These are phyloP conservation scores for Knufia petricola DNA, from an alignment of 2,329 filamentous ascomycete genomes.

Conservation along the genomic window DNA sequence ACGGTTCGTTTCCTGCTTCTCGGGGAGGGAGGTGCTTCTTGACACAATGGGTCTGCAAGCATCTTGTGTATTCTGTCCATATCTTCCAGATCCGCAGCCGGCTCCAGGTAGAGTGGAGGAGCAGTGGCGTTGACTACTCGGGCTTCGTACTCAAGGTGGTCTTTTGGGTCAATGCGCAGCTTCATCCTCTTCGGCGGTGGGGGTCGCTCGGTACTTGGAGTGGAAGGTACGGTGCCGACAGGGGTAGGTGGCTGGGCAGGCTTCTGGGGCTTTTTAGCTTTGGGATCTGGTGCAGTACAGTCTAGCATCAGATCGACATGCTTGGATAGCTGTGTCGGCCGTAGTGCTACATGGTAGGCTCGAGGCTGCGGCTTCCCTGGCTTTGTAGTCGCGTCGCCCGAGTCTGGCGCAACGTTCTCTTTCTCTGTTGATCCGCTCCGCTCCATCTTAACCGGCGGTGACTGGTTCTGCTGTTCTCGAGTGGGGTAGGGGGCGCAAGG, in stretches of 20 bases:
- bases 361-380: slow-evolving; percentile 40
- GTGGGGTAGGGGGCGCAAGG: slow-evolving; percentile 66
- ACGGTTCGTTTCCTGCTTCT: slow-evolving; percentile 89
- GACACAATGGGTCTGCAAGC: slow-evolving; percentile 67
- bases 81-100: slow-evolving; percentile 59
- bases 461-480: slow-evolving; percentile 34
- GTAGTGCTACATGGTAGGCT: slow-evolving; percentile 69
- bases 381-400: slow-evolving; percentile 13
- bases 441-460: slow-evolving; percentile 19
- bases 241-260: slow-evolving; percentile 55
- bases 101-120: slow-evolving; percentile 66
- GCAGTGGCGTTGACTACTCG: slow-evolving; percentile 65
- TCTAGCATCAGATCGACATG: slow-evolving; percentile 69
- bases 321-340: slow-evolving; percentile 68
- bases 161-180: slow-evolving; percentile 66
- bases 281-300: slow-evolving; percentile 57
- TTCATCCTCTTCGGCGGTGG: slow-evolving; percentile 58
- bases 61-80: slow-evolving; percentile 62
- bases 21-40: slow-evolving; percentile 64
- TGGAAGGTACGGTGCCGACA: slow-evolving; percentile 49
- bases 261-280: slow-evolving; percentile 25
- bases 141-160: slow-evolving; percentile 66
- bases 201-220: slow-evolving; percentile 47
- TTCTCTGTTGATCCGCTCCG: slow-evolving; percentile 5
- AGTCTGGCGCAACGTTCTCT: slow-evolving; percentile 11